A percentile compares a stretch with the other conserved stretches of the same genome.
Conservation (phyloP, 1,284 basidiomycete genomes). For the Phlebopus sp. region DNA sequence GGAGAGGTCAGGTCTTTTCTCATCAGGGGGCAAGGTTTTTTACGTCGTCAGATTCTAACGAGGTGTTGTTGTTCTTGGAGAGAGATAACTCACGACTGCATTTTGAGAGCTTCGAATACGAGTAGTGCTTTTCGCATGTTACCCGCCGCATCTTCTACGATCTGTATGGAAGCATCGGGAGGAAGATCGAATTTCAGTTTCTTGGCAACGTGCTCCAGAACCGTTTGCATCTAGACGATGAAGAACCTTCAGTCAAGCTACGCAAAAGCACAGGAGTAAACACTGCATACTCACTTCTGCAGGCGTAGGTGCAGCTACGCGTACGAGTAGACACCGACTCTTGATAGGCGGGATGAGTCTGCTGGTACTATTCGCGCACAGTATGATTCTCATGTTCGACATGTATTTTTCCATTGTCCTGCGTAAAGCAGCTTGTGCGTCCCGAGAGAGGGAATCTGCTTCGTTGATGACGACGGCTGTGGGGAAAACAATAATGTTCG, state of each 20-base stretch:
- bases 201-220: slow-evolving; percentile 80
- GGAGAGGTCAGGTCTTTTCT: slow-evolving; percentile 64
- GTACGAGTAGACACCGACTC: slow-evolving; percentile 89
- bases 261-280: background rate
- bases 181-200: slow-evolving; percentile 83
- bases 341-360: slow-evolving; percentile 97
- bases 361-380: slow-evolving; percentile 97
- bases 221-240: slow-evolving; percentile 66
- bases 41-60: no score
- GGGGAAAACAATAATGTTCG: slow-evolving; percentile 7
- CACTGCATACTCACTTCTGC: slow-evolving; percentile 57
- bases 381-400: slow-evolving; percentile 94
- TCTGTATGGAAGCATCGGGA: slow-evolving; percentile 67
- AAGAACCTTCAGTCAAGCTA: background rate
- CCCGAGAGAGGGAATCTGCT: slow-evolving; percentile 91
- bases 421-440: slow-evolving; percentile 95
- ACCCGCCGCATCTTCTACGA: slow-evolving; percentile 80
- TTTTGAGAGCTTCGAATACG: slow-evolving; percentile 92
- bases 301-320: slow-evolving; percentile 85
- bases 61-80: no score
- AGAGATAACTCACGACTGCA: slow-evolving; percentile 89
- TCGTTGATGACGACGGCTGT: slow-evolving; percentile 98
- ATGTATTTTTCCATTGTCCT: slow-evolving; percentile 99
- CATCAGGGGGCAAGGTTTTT: no score
- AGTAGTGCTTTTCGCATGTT: slow-evolving; percentile 95